These are phyloP conservation scores for Pluteus cervinus DNA, from an alignment of 768 basidiomycete genomes.

Conservation along the genomic window DNA sequence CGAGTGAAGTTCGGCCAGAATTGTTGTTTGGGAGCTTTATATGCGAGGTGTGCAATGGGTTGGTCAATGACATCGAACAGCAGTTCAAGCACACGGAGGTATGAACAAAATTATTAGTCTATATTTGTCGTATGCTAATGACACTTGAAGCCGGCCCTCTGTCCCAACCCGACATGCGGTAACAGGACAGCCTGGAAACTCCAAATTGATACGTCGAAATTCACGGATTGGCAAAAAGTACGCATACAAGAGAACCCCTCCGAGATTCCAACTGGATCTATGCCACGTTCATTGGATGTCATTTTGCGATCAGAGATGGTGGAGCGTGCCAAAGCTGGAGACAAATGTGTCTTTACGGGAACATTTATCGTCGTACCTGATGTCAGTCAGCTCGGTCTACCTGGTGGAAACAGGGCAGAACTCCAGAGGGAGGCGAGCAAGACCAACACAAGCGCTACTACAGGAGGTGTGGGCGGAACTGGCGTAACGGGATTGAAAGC, in stretches of 20 bases:
- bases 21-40: constrained; percentile 89
- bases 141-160: constrained; percentile 69
- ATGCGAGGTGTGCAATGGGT: constrained; percentile 82
- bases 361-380: constrained; percentile 99
- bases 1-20: constrained; percentile 96
- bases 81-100: constrained; percentile 99
- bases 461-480: constrained; percentile 60
- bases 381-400: constrained; percentile 91
- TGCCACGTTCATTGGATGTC: constrained; percentile 96
- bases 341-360: constrained; percentile 97
- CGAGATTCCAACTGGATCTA: constrained; percentile 96
- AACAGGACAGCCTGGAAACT: constrained; percentile 90
- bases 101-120: constrained; percentile 9
- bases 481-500: constrained; percentile 95
- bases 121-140: constrained; percentile 7
- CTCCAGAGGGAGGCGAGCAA: constrained; percentile 81
- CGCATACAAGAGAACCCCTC: constrained; percentile 98
- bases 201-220: constrained; percentile 93
- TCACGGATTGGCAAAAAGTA: constrained; percentile 99
- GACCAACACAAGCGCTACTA: constrained; percentile 50
- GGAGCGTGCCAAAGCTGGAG: constrained; percentile 98
- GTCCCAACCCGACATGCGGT: constrained; percentile 91
- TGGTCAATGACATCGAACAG: constrained; percentile 92
- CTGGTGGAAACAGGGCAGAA: constrained; percentile 89
- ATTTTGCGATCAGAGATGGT: constrained; percentile 94